phyloP scores from a whole-genome alignment of 495 filamentous ascomycete genomes.

The Acidiella bohemica region DNA sequence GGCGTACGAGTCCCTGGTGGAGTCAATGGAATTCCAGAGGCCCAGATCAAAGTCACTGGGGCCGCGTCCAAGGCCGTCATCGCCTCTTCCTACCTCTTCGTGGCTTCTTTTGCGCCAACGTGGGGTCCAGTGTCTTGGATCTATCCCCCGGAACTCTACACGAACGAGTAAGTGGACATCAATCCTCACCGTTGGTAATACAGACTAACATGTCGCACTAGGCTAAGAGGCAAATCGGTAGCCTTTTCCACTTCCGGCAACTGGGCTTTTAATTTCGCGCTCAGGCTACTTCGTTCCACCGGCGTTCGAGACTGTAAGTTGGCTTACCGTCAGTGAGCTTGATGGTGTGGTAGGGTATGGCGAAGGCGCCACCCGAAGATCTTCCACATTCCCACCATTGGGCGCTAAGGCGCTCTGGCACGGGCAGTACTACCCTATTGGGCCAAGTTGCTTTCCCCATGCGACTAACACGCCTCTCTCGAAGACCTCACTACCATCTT shows the following conservation, averaged over 20 bases:
- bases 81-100: constrained; percentile 32
- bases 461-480: too few species aligned
- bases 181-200: too few species aligned
- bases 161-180: too few species aligned
- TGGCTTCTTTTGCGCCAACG: constrained; percentile 38
- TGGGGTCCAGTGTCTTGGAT: constrained; percentile 63
- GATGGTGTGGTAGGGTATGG: too few species aligned
- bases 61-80: constrained; percentile 27
- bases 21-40: constrained; percentile 22
- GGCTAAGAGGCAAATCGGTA: constrained; percentile 20
- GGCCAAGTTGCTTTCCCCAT: too few species aligned
- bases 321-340: too few species aligned
- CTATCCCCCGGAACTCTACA: constrained; percentile 28
- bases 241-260: constrained; percentile 20
- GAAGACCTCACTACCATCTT: too few species aligned
- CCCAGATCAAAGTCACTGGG: constrained; percentile 21
- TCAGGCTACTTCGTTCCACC: constrained; percentile 65
- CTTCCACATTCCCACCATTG: too few species aligned
- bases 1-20: constrained; percentile 16
- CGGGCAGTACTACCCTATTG: too few species aligned
- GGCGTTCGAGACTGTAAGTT: constrained; percentile 61
- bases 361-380: too few species aligned
- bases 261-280: constrained; percentile 56
- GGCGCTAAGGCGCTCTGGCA: too few species aligned
- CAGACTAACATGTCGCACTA: too few species aligned